These are phyloP conservation scores for Arthrobotrys pseudoclavata DNA, from an alignment of 2,329 filamentous ascomycete species.

Conservation along the genomic window DNA sequence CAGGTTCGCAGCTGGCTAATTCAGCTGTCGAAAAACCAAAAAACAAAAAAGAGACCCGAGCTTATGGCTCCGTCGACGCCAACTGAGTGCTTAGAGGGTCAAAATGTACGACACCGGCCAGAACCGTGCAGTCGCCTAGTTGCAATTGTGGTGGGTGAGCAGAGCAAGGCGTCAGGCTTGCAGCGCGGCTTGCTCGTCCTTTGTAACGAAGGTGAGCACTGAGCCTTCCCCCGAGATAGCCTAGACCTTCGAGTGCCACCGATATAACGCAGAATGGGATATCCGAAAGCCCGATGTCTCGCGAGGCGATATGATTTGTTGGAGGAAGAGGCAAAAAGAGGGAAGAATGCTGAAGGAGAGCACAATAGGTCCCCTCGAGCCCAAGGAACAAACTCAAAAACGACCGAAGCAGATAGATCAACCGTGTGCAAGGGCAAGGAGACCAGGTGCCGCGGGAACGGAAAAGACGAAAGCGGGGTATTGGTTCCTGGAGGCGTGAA, in stretches of 20 bases:
- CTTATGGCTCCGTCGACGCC: slow-evolving; percentile 26
- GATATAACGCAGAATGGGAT: slow-evolving; percentile 46
- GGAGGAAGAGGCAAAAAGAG: slow-evolving; percentile 55
- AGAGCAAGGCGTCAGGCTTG: slow-evolving; percentile 50
- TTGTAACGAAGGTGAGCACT: slow-evolving; percentile 41
- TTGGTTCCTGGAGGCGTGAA: slow-evolving; percentile 60
- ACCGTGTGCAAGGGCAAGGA: slow-evolving; percentile 54
- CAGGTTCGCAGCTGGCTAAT: slow-evolving; percentile 43
- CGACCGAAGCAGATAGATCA: slow-evolving; percentile 43
- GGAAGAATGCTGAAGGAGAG: slow-evolving; percentile 40
- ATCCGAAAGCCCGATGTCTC: slow-evolving; percentile 54
- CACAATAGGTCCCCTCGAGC: slow-evolving; percentile 38
- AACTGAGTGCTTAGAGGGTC: slow-evolving; percentile 24
- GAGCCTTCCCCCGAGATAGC: slow-evolving; percentile 53
- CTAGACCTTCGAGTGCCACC: slow-evolving; percentile 43
- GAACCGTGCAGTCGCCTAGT: slow-evolving; percentile 42
- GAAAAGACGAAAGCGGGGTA: slow-evolving; percentile 60
- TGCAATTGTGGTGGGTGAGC: slow-evolving; percentile 30
- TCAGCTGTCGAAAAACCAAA: slow-evolving; percentile 24
- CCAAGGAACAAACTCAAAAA: slow-evolving; percentile 44
- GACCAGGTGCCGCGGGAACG: slow-evolving; percentile 60
- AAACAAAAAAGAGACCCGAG: slow-evolving; percentile 21
- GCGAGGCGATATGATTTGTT: slow-evolving; percentile 53
- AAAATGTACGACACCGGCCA: slow-evolving; percentile 42
- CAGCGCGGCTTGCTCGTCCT: slow-evolving; percentile 49